These are phyloP conservation scores for Tolypocladium inflatum DNA, from an alignment of 2,329 filamentous ascomycete species.

Conservation along the genomic window DNA sequence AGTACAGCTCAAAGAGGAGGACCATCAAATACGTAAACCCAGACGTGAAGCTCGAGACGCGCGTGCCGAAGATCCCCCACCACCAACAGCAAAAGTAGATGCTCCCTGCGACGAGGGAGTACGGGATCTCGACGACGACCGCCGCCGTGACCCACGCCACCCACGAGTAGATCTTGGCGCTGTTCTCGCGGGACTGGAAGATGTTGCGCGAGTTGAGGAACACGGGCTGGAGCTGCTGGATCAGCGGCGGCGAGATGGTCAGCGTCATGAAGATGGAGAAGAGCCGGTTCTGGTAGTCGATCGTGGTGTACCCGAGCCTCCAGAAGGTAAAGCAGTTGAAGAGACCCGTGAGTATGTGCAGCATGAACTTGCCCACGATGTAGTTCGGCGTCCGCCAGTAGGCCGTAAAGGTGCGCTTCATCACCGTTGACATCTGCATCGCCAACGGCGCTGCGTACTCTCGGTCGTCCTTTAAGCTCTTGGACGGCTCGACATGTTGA, in stretches of 20 bases:
- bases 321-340: conserved; percentile 67
- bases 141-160: conserved; percentile 56
- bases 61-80: conserved; percentile 38
- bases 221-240: conserved; percentile 68
- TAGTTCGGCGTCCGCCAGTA: conserved; percentile 61
- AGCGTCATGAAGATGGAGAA: conserved; percentile 72
- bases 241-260: conserved; percentile 63
- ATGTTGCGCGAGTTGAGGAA: conserved; percentile 58
- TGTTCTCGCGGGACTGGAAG: conserved; percentile 63
- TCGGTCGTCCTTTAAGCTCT: conserved; percentile 36
- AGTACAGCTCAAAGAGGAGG: conserved; percentile 58
- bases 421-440: conserved; percentile 43
- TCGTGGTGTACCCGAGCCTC: conserved; percentile 43
- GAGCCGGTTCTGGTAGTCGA: conserved; percentile 60
- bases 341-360: conserved; percentile 52
- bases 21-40: conserved; percentile 56
- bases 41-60: conserved; percentile 42
- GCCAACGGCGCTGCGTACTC: conserved; percentile 54
- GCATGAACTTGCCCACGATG: conserved; percentile 49
- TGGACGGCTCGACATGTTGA: conserved; percentile 23
- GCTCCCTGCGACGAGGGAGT: conserved; percentile 53
- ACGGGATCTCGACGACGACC: conserved; percentile 62
- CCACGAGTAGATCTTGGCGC: conserved; percentile 76
- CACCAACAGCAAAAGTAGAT: conserved; percentile 45
- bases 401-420: conserved; percentile 47